Evolutionary conservation across 148 eudicot genomes (phyloP).

Genomic region (Euryodendron excelsum): DNA sequence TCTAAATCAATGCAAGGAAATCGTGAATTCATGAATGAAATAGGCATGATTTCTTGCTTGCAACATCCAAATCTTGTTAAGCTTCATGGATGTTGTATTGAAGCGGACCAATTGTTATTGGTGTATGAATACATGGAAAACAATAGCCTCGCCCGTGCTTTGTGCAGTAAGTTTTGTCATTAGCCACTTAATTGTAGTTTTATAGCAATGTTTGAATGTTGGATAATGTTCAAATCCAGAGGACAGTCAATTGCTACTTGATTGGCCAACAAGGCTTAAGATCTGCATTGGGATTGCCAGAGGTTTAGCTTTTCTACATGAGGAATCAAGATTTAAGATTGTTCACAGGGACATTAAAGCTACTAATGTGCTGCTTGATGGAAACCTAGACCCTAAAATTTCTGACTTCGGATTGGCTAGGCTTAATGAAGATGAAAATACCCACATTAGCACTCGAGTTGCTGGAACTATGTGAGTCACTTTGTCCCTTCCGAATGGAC

Average conservation of each 20-base stretch:
- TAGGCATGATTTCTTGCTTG: conserved; percentile 52
- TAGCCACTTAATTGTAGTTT: neutral
- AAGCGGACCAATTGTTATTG: conserved; percentile 41
- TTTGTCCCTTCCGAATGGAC: neutral
- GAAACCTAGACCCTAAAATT: conserved; percentile 40
- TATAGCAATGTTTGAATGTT: neutral
- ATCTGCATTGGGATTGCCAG: conserved; percentile 48
- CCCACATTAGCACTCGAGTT: conserved; percentile 50
- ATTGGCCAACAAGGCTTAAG: conserved; percentile 46
- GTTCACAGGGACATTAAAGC: conserved; percentile 56
- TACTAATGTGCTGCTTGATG: conserved; percentile 45
- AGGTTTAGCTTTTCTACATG: conserved; percentile 53
- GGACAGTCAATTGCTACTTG: conserved; percentile 27
- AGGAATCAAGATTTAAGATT: conserved; percentile 43
- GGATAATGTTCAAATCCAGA: conserved; percentile 21
- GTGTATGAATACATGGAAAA: conserved; percentile 53
- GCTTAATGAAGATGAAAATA: conserved; percentile 50
- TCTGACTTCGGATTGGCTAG: conserved; percentile 51
- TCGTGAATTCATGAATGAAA: conserved; percentile 51
- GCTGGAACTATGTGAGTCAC: conserved; percentile 48
- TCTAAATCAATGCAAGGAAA: conserved; percentile 48
- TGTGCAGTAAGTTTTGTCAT: conserved; percentile 28
- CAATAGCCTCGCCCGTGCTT: conserved; percentile 42
- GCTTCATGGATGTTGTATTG: conserved; percentile 52
- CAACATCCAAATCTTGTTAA: conserved; percentile 59